These are phyloP conservation scores for Tetrahymena malaccensis DNA, from an alignment of 73 alveolate species.

Conservation along the genomic window DNA sequence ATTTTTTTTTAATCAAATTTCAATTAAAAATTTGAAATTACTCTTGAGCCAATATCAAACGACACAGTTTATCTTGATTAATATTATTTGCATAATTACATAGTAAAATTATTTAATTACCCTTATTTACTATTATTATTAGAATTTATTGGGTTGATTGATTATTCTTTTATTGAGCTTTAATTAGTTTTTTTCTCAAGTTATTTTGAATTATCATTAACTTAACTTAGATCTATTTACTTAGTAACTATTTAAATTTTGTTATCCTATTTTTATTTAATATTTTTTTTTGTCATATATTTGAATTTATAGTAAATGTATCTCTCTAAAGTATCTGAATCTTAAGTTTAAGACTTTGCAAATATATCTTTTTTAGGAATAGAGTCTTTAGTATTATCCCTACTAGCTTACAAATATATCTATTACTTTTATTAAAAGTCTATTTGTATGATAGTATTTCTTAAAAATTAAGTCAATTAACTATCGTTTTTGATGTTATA, in stretches of 20 bases:
- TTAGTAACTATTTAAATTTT: not conserved
- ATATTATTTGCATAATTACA: not conserved
- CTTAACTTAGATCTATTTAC: not conserved
- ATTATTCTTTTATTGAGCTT: not conserved
- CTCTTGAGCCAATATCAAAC: not conserved
- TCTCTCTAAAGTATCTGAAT: not conserved
- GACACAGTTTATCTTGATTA: not conserved
- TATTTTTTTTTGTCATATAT: not conserved
- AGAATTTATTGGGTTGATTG: not conserved
- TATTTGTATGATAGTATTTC: not conserved
- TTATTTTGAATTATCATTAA: not conserved
- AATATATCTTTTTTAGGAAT: not conserved
- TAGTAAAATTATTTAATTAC: not conserved
- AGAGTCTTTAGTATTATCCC: not conserved
- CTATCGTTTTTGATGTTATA: not conserved
- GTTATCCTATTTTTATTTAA: not conserved
- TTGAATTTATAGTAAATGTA: not conserved
- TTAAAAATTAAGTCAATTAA: not conserved
- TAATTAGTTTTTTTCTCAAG: not conserved
- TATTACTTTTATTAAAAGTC: not conserved
- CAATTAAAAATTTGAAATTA: too few species aligned
- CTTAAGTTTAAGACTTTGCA: not conserved
- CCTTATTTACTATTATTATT: too few species aligned
- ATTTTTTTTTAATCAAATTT: too few species aligned
- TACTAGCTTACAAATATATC: not conserved